Evolutionary conservation across 148 eudicot genomes (phyloP).

Genomic region (Diospyros kaki): DNA sequence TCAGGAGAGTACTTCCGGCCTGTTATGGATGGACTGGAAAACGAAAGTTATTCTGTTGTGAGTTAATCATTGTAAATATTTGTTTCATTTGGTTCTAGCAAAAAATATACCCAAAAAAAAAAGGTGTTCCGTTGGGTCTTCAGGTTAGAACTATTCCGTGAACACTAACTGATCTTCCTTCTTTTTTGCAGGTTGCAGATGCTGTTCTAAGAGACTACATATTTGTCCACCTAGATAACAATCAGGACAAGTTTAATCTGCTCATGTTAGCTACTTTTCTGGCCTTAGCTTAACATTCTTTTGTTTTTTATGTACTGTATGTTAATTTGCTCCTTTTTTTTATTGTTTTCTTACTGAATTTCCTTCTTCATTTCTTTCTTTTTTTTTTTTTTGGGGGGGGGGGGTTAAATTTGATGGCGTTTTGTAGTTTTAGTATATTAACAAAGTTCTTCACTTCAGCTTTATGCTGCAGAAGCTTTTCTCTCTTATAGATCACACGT

Average conservation of each 20-base stretch:
- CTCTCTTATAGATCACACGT: constrained; percentile 87
- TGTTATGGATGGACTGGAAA: constrained; percentile 71
- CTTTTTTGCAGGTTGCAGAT: constrained; percentile 63
- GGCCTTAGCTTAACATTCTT: not conserved
- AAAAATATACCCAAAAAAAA: not conserved
- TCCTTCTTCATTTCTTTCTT: not conserved
- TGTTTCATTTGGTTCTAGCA: constrained; percentile 5
- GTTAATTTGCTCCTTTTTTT: not conserved
- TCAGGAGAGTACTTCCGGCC: constrained; percentile 81
- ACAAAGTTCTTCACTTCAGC: constrained; percentile 33
- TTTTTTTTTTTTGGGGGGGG: not conserved
- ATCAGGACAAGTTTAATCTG: constrained; percentile 90
- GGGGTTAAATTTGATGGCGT: not conserved
- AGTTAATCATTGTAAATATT: constrained; percentile 29
- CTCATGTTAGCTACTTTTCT: constrained; percentile 54
- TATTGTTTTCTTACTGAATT: not conserved
- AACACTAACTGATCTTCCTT: not conserved
- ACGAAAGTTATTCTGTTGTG: constrained; percentile 60
- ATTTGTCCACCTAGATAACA: constrained; percentile 83
- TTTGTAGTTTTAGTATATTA: not conserved
- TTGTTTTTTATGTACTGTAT: too few relatives aligned
- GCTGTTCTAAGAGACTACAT: constrained; percentile 76
- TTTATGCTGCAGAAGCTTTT: constrained; percentile 97
- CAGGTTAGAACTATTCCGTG: too few relatives aligned
- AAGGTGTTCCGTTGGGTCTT: not conserved